These are phyloP conservation scores for Plasmodium yoelii DNA, from an alignment of 169 alveolate genomes.

Conservation along the genomic window DNA sequence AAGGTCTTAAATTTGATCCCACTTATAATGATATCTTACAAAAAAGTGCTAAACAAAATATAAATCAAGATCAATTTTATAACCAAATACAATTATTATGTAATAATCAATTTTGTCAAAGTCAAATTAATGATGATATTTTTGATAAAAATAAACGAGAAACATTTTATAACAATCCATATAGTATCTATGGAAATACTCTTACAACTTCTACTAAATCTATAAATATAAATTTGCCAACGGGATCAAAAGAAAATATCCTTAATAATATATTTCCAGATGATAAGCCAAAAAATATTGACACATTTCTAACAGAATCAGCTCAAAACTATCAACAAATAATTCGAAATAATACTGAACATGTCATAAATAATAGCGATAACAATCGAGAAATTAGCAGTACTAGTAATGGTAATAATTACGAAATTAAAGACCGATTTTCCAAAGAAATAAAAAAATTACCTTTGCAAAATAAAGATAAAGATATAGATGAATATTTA, in stretches of 20 bases:
- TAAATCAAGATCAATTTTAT: conserved; percentile 6
- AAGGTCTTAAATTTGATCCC: conserved; percentile 4
- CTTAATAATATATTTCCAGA: not conserved
- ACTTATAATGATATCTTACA: conserved; percentile 4
- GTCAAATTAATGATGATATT: not conserved
- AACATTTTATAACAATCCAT: conserved; percentile 27
- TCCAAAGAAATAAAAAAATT: too few relatives aligned
- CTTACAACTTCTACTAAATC: conserved; percentile 20
- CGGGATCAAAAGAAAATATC: not conserved
- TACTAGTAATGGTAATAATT: not conserved
- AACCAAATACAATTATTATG: conserved; percentile 12
- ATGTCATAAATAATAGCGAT: not conserved
- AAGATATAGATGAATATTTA: conserved; percentile 1
- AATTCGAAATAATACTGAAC: not conserved
- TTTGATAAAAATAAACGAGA: not conserved
- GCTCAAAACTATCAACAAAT: conserved; percentile 5
- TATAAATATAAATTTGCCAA: conserved; percentile 29
- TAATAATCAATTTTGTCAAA: conserved; percentile 18
- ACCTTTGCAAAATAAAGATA: not conserved
- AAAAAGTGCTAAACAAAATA: not conserved
- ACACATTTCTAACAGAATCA: conserved; percentile 20
- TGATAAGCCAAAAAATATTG: conserved; percentile 3
- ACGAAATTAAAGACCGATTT: not conserved
- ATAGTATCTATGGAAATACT: conserved; percentile 44
- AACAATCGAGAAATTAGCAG: not conserved